Conservation (phyloP, 306 rosid genomes). For the Mimosa pudica region DNA sequence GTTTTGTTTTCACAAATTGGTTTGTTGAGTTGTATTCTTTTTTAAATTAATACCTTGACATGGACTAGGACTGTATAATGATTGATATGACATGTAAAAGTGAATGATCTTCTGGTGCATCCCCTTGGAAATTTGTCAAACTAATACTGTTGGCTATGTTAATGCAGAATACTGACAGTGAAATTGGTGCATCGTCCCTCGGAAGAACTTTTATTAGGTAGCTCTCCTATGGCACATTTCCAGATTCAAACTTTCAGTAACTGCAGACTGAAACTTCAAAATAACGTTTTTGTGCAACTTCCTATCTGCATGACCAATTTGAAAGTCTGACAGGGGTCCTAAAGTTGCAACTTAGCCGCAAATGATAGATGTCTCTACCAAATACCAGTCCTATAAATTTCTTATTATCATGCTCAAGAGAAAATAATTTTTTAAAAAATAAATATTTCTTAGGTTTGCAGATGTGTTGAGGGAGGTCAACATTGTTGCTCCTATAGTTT, state of each 20-base stretch:
- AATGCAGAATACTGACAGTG: conserved; percentile 76
- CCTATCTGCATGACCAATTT: conserved; percentile 27
- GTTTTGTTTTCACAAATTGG: neutral
- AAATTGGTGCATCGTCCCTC: conserved; percentile 83
- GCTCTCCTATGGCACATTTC: conserved; percentile 27
- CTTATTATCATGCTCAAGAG: neutral
- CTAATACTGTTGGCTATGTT: conserved; percentile 7
- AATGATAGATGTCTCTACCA: conserved; percentile 13
- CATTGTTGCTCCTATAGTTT: neutral
- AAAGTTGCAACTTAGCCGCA: conserved; percentile 7
- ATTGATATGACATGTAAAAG: neutral
- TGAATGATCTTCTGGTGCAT: conserved; percentile 7
- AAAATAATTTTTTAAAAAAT: neutral
- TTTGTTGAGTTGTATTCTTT: neutral
- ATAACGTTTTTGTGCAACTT: conserved; percentile 18
- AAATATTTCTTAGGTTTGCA: conserved; percentile 21
- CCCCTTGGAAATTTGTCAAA: conserved; percentile 2
- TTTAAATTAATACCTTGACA: conserved; percentile 2
- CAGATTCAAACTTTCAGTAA: neutral
- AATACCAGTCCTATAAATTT: neutral
- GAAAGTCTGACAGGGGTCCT: conserved; percentile 25
- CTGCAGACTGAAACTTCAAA: conserved; percentile 13
- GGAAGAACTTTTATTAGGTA: conserved; percentile 84
- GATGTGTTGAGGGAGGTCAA: conserved; percentile 17
- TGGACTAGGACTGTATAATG: neutral